A percentile compares a stretch with the other conserved stretches of the same genome.
phyloP scores from a whole-genome alignment of 129 eudicot species.

The Silybum marianum region DNA sequence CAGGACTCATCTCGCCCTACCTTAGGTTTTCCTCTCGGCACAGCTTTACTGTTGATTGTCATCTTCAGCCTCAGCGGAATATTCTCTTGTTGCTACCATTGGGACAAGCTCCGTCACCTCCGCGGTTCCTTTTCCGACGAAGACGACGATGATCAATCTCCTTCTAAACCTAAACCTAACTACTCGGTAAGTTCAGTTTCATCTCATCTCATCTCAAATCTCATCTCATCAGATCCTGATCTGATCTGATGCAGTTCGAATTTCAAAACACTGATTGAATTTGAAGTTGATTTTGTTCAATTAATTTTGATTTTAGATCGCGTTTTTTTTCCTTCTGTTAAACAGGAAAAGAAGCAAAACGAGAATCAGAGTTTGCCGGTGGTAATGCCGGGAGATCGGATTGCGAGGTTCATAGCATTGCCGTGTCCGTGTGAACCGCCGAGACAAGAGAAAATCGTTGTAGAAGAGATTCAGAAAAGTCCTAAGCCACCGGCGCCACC shows the following conservation, averaged over 20 bases:
- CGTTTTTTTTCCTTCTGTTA: neutral
- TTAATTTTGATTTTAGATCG: neutral
- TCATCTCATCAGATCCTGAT: neutral
- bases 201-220: too few species aligned
- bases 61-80: constrained; percentile 80
- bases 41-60: constrained; percentile 65
- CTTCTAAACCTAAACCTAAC: constrained; percentile 50
- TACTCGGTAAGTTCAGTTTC: constrained; percentile 34
- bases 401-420: constrained; percentile 82
- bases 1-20: constrained; percentile 66
- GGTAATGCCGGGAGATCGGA: constrained; percentile 85
- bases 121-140: constrained; percentile 39
- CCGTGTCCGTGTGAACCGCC: constrained; percentile 87
- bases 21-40: constrained; percentile 77
- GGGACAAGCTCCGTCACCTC: constrained; percentile 74
- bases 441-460: constrained; percentile 27
- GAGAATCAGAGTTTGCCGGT: constrained; percentile 67
- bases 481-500: constrained; percentile 65
- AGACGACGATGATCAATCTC: constrained; percentile 32
- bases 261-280: neutral
- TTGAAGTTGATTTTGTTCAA: neutral
- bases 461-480: constrained; percentile 37
- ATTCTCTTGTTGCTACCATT: constrained; percentile 82
- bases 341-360: constrained; percentile 41
- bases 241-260: neutral